phyloP scores from a whole-genome alignment of 176 grass and related monocot genomes.

The Pontederia paniculata region DNA sequence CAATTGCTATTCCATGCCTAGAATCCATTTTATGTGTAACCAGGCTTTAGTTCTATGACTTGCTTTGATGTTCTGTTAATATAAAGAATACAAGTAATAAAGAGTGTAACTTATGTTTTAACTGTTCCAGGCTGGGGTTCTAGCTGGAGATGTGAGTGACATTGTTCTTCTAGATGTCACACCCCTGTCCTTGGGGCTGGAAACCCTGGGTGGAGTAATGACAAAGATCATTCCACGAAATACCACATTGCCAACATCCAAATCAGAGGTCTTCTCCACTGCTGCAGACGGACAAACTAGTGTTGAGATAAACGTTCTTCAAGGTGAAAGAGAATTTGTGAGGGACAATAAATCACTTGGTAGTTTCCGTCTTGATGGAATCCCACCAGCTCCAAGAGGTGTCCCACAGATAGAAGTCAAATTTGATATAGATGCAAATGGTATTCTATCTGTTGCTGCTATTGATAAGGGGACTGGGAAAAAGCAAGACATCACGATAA shows the following conservation, averaged over 20 bases:
- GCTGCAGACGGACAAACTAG: constrained; percentile 68
- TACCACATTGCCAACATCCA: constrained; percentile 59
- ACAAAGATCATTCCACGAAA: constrained; percentile 77
- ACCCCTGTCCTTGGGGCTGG: constrained; percentile 64
- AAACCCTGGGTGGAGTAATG: constrained; percentile 76
- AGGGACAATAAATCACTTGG: constrained; percentile 73
- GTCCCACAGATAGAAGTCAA: constrained; percentile 75
- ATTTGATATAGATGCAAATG: constrained; percentile 74
- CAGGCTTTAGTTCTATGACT: no score
- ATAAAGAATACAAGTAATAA: no score
- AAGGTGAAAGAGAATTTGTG: constrained; percentile 74
- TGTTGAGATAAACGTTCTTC: constrained; percentile 70
- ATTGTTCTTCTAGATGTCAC: constrained; percentile 78
- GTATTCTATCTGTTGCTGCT: constrained; percentile 58
- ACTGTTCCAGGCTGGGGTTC: constrained; percentile 44
- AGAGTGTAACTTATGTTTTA: no score
- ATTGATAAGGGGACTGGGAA: constrained; percentile 69
- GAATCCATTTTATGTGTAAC: no score
- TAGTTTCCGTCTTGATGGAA: constrained; percentile 67
- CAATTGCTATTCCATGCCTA: no score
- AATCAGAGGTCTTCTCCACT: constrained; percentile 67
- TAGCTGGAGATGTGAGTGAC: constrained; percentile 66
- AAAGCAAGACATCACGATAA: constrained; percentile 72
- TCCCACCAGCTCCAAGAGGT: constrained; percentile 59
- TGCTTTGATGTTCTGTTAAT: no score